A percentile compares a stretch with the other conserved stretches of the same genome.
These are phyloP conservation scores for Gossypium ekmanianum DNA, from an alignment of 345 rosid genomes.

Conservation along the genomic window DNA sequence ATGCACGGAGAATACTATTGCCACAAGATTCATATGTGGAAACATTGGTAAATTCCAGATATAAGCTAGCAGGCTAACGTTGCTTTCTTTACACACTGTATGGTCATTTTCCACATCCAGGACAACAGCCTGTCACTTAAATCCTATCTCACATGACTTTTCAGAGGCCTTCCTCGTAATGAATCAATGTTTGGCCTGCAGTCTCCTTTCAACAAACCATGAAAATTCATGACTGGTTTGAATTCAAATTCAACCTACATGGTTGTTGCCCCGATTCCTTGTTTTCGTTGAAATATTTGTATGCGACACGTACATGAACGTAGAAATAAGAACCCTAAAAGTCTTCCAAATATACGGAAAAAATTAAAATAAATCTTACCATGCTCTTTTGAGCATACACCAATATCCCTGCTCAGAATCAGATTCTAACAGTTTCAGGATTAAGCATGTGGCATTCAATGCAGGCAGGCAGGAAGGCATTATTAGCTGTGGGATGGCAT, in stretches of 20 bases:
- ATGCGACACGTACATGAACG: too few relatives aligned
- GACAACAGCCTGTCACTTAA: not conserved
- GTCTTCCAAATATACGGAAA: too few relatives aligned
- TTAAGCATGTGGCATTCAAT: slow-evolving; percentile 17
- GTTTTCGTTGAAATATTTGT: too few relatives aligned
- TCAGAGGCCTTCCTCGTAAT: not conserved
- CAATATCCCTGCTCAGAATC: too few relatives aligned
- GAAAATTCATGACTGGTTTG: too few relatives aligned
- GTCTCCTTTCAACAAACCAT: not conserved
- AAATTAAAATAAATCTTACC: too few relatives aligned
- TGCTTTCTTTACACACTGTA: not conserved
- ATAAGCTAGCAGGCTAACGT: not conserved
- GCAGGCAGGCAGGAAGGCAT: not conserved
- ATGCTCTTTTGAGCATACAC: too few relatives aligned
- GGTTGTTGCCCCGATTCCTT: too few relatives aligned
- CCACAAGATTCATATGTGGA: too few relatives aligned
- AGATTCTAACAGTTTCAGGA: slow-evolving; percentile 9
- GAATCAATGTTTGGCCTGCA: not conserved
- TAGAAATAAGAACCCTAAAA: too few relatives aligned
- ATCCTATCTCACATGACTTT: not conserved
- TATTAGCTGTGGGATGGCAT: slow-evolving; percentile 8
- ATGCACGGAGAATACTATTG: too few relatives aligned
- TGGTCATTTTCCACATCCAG: not conserved
- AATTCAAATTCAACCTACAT: too few relatives aligned
- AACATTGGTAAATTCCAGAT: not conserved